Base-by-base conservation (phyloP, 1,284 basidiomycete species). In the Moniliella sp. region DNA sequence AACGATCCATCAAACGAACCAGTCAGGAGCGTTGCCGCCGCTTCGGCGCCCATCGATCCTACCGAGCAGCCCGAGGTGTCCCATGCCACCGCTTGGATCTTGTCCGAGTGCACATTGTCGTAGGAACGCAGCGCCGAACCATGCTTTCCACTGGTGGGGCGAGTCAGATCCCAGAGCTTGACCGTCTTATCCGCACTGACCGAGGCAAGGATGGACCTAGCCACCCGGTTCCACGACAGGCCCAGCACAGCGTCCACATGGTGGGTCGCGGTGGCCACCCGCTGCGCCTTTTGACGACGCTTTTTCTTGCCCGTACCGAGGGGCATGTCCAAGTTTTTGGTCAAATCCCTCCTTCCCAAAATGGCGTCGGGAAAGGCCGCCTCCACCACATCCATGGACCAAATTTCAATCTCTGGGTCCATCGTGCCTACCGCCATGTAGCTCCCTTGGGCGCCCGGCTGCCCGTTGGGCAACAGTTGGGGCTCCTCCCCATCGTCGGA, bases 51-150 rank as follows among this genome's bases (percentile, higher is more conserved):
- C 83, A 36, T 39, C 4, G 39, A 18, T 13, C 43, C 43, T 1
- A 29, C 11, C 3, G 39, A 18, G 14, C 33, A 16, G n/a, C 40
- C 77, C 35, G 71, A 69, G 23, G 71, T 69, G 61, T 91, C 91
- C 91, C 91, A 99, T 54, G 88, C 78, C 2, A 97, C 82, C 3
- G 78, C 75, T 63, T 94, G 86, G n/a, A 97, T 81, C 66, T 93
- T 94, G 63, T 93, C 86, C 50, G 74, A 76, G 64, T 97, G 91
- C 19, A 84, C 65, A 10, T 26, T 30, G 26, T 67, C 72, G 62
- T 91, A 97, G 43, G 76, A 82, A 34, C 82, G 68, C 52, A 93
- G 71, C 5, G 83, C 70, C 1, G 64, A 64, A 10, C 53, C 46
- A 3, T 28, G 30, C 18, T 74, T 29, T 66, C 73, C 46, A 39